These are phyloP conservation scores for Aspergillus mulundensis DNA, from an alignment of 495 filamentous ascomycete genomes.

Conservation along the genomic window DNA sequence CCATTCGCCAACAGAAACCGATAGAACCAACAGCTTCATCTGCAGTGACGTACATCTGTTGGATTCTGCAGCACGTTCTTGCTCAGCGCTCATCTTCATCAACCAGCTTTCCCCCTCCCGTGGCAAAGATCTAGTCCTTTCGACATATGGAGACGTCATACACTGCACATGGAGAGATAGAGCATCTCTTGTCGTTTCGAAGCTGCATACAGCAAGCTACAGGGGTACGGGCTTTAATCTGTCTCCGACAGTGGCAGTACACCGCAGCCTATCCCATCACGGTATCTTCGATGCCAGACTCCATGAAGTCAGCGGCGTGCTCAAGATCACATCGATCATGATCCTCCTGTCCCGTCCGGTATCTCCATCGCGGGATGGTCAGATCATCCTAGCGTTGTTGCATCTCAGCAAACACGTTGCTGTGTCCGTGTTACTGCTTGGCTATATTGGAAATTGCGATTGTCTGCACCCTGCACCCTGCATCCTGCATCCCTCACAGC, in stretches of 20 bases:
- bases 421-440: neutral
- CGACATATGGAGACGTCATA: slow-evolving; percentile 1
- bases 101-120: neutral
- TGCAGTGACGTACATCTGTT: slow-evolving; percentile 3
- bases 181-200: neutral
- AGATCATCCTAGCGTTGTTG: neutral
- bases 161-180: neutral
- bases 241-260: neutral
- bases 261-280: neutral
- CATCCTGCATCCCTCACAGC: neutral
- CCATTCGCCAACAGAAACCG: slow-evolving; percentile 3
- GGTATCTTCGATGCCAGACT: neutral
- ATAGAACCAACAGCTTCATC: neutral
- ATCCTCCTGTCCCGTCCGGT: neutral
- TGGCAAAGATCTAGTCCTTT: neutral
- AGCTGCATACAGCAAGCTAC: neutral
- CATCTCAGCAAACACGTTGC: neutral
- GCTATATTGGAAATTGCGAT: neutral
- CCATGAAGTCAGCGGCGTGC: neutral
- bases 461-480: neutral
- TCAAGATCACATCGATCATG: neutral
- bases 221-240: neutral
- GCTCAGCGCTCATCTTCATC: neutral
- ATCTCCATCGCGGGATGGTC: neutral
- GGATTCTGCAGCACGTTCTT: neutral